Base-by-base conservation (phyloP, 116 monocot species). In the Posidonia oceanica region DNA sequence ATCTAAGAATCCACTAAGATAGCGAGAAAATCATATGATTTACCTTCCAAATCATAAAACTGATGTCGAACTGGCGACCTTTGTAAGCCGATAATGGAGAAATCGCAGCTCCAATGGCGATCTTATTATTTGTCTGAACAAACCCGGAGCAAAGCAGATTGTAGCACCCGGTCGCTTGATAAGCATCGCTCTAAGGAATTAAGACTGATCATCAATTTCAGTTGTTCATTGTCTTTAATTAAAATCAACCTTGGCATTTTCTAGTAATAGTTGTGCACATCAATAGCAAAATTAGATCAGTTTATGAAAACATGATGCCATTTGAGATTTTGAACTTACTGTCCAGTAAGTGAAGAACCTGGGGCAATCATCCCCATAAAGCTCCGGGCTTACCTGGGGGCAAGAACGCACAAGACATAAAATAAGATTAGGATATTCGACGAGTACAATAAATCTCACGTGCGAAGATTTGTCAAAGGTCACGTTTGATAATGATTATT, bases 341-440 rank as follows among this genome's bases (percentile, higher is more conserved):
- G 94, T 94, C 94, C 94, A 94, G 42, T 94, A 94, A n/a, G 93
- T 98, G 87, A 98, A 98, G 84, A 98, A 98, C 70, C 98, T 89
- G 0, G 98, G 98, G 44, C 70, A 70, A 44, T 63, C 69, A 70
- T 98, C 98, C 16, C 98, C 98, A 40, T 93, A 98, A 3, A 98
- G 82, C 61, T 86, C 79, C 23, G 94, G 94, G 59, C 94, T 94
- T 12, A 94, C 84, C 94, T 94, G 80, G 54, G 5, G 11, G 14
- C 40, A 12, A 39, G 67, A 67, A 5, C 3, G 18, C 14, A 39
- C n/a, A 61, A 61, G 11, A 70, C 4, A 59, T 62, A 29, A 14
- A 0, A 62, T 29, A 62, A 62, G 62, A 62, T 4, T 13, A 10
- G 29, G 14, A 29, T 36, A 13, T 13, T 23, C 12, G 16, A n/a